Evolutionary conservation across 208 protist genomes (phyloP).

Genomic region (Trypanosoma scelopori): DNA sequence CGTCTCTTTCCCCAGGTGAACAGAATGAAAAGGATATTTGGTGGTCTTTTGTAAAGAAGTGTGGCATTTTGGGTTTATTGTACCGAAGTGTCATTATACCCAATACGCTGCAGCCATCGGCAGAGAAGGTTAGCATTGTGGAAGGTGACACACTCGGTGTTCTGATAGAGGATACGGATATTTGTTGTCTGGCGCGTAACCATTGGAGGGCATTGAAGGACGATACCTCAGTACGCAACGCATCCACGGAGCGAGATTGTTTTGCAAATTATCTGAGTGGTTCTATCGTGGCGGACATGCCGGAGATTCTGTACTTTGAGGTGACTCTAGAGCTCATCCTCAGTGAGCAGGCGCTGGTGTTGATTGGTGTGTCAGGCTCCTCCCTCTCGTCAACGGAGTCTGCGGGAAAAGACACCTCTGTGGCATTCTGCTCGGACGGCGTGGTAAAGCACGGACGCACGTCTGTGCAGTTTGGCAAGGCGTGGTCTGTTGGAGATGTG

Average conservation of each 20-base stretch:
- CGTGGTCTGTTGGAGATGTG: constrained; percentile 76
- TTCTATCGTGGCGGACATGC: constrained; percentile 68
- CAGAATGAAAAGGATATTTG: constrained; percentile 10
- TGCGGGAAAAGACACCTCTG: constrained; percentile 36
- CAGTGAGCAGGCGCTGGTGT: constrained; percentile 38
- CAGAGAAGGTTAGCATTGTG: constrained; percentile 66
- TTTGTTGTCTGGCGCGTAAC: constrained; percentile 73
- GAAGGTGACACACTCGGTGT: constrained; percentile 83
- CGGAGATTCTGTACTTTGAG: constrained; percentile 87
- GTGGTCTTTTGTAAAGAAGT: constrained; percentile 15
- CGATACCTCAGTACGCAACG: constrained; percentile 25
- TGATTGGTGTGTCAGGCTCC: constrained; percentile 64
- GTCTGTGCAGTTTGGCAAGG: constrained; percentile 38
- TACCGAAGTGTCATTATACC: constrained; percentile 71
- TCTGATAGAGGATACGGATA: constrained; percentile 71
- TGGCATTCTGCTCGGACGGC: constrained; percentile 62
- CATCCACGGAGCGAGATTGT: constrained; percentile 41
- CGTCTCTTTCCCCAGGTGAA: constrained; percentile 9
- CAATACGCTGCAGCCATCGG: constrained; percentile 70
- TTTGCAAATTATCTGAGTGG: constrained; percentile 71
- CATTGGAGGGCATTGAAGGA: constrained; percentile 64
- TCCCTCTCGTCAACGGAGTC: constrained; percentile 42
- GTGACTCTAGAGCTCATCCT: constrained; percentile 69
- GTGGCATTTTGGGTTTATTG: constrained; percentile 60
- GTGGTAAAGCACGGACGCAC: constrained; percentile 28